Conservation (phyloP, 495 filamentous ascomycete genomes). For the Podospora tetraspora region DNA sequence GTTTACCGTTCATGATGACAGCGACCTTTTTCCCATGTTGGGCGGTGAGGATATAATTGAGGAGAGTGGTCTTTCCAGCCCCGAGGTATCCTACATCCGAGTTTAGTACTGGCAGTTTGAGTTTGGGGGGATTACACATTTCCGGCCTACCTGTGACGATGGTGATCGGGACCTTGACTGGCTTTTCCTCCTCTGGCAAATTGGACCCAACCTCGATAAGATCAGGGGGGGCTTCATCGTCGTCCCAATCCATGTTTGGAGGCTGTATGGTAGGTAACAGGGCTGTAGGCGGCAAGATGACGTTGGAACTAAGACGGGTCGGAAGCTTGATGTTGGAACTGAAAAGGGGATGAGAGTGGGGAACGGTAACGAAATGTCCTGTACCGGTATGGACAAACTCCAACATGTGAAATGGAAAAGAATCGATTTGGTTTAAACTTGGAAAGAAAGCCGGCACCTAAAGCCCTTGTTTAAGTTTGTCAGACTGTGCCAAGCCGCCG, state of each 20-base stretch:
- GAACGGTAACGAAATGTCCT: background rate
- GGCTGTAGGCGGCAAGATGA: background rate
- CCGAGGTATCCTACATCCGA: slow-evolving; percentile 67
- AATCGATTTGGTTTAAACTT: background rate
- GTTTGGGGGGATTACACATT: background rate
- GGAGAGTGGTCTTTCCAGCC: slow-evolving; percentile 88
- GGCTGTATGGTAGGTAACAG: background rate
- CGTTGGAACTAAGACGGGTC: background rate
- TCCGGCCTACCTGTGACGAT: slow-evolving; percentile 73
- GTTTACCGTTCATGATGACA: slow-evolving; percentile 85
- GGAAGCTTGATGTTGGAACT: background rate
- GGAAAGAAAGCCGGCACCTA: background rate
- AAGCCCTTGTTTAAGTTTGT: background rate
- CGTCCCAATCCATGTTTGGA: slow-evolving; percentile 48
- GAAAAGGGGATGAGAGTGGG: background rate
- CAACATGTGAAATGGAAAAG: background rate
- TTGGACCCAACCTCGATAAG: slow-evolving; percentile 53
- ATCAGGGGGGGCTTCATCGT: slow-evolving; percentile 69
- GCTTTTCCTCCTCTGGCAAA: slow-evolving; percentile 44
- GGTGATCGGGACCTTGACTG: slow-evolving; percentile 80
- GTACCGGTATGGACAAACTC: background rate
- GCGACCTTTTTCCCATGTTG: slow-evolving; percentile 96
- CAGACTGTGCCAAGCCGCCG: background rate
- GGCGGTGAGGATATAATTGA: slow-evolving; percentile 92
- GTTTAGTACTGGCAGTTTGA: background rate